Evolutionary conservation across 805 yeast species (phyloP).

Genomic region (Candida chilensis): DNA sequence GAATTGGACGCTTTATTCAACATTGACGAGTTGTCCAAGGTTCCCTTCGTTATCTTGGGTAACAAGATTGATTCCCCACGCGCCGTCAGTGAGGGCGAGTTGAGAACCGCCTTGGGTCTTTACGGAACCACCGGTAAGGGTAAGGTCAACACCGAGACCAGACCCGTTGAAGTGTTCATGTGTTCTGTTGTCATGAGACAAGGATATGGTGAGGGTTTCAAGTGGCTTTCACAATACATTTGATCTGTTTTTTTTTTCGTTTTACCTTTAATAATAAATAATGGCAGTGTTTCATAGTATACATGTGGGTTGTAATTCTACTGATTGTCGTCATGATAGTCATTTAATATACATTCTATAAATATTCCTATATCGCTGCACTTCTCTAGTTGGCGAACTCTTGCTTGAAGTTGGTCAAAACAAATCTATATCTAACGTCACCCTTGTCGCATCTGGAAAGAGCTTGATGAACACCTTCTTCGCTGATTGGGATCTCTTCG

Average conservation of each 20-base stretch:
- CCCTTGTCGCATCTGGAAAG: slow-evolving; percentile 21
- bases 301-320: too few relatives aligned
- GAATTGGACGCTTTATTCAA: slow-evolving; percentile 90
- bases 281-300: too few relatives aligned
- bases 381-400: slow-evolving; percentile 13
- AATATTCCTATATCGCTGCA: too few relatives aligned
- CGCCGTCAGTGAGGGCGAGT: slow-evolving; percentile 92
- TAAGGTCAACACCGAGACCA: slow-evolving; percentile 53
- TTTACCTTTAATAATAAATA: too few relatives aligned
- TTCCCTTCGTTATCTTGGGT: slow-evolving; percentile 91
- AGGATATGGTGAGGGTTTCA: slow-evolving; percentile 97
- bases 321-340: too few relatives aligned
- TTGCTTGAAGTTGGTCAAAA: slow-evolving; percentile 24
- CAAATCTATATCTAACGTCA: slow-evolving; percentile 29
- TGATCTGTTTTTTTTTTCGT: slow-evolving; percentile 17
- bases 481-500: slow-evolving; percentile 23
- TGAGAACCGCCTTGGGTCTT: slow-evolving; percentile 83
- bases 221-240: slow-evolving; percentile 96
- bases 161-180: slow-evolving; percentile 96
- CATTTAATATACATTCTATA: too few relatives aligned
- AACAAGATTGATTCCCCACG: slow-evolving; percentile 92
- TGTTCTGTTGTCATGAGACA: slow-evolving; percentile 97
- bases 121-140: slow-evolving; percentile 89
- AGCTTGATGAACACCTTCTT: slow-evolving; percentile 15
- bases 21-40: slow-evolving; percentile 82